These are phyloP conservation scores for Suillus ampliporus DNA, from an alignment of 768 basidiomycete species.

Conservation along the genomic window DNA sequence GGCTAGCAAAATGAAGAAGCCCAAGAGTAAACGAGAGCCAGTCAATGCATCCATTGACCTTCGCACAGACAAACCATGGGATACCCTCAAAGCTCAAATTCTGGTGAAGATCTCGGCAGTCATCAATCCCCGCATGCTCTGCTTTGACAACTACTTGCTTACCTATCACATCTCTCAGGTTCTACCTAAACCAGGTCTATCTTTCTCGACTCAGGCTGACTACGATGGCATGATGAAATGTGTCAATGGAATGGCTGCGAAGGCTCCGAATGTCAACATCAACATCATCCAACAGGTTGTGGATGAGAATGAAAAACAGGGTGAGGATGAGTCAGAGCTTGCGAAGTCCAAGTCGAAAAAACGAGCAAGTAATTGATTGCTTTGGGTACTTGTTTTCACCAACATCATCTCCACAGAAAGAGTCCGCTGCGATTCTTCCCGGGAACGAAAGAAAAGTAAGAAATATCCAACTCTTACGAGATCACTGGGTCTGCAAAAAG, in stretches of 20 bases:
- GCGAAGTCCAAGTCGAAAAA: not conserved
- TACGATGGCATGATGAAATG: not conserved
- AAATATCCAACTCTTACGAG: not conserved
- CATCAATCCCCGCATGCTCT: not conserved
- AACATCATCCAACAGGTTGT: not conserved
- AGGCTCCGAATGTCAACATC: not conserved
- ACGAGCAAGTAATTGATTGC: not conserved
- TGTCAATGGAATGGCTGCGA: not conserved
- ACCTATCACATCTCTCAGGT: not conserved
- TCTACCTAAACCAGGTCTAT: not conserved
- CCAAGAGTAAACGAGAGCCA: not conserved
- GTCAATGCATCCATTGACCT: not conserved
- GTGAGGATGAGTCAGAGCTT: not conserved
- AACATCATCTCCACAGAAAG: not conserved
- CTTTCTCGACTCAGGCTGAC: not conserved
- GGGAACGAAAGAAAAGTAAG: not conserved
- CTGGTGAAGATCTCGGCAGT: slow-evolving; percentile 1
- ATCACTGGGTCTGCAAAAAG: not conserved
- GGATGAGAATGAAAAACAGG: not conserved
- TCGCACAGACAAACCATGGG: slow-evolving; percentile 2
- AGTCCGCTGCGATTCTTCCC: not conserved
- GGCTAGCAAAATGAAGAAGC: not conserved
- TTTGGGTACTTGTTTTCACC: not conserved
- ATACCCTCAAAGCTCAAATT: slow-evolving; percentile 12
- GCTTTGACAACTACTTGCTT: slow-evolving; percentile 4